Evolutionary conservation across 2,329 filamentous ascomycete species (phyloP).

Genomic region (Fusarium annulatum): DNA sequence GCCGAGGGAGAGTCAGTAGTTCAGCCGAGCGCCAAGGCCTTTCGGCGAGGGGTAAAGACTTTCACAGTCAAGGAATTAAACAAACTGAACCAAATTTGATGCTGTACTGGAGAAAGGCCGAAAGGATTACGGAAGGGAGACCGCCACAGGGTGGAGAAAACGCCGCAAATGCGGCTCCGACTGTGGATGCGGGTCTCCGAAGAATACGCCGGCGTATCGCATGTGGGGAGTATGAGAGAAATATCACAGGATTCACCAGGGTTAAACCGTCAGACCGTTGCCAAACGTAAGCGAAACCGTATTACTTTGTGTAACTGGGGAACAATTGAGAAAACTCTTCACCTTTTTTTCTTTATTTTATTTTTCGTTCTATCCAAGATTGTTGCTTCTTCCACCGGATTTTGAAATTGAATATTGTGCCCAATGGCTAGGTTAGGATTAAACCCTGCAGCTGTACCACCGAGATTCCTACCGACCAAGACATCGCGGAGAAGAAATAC

Average conservation of each 20-base stretch:
- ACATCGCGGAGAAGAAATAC: slow-evolving; percentile 30
- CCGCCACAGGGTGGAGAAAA: slow-evolving; percentile 19
- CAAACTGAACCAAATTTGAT: background rate
- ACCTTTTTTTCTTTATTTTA: background rate
- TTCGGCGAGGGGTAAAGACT: slow-evolving; percentile 13
- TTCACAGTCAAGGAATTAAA: background rate
- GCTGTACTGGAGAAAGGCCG: slow-evolving; percentile 3
- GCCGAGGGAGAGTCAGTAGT: slow-evolving; percentile 8
- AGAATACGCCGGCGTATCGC: slow-evolving; percentile 4
- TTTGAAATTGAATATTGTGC: slow-evolving; percentile 30
- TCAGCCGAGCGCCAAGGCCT: slow-evolving; percentile 12
- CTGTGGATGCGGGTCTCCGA: slow-evolving; percentile 11
- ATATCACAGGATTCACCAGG: slow-evolving; percentile 10
- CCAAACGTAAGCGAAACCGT: slow-evolving; percentile 7
- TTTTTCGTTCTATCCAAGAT: background rate
- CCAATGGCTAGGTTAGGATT: slow-evolving; percentile 11
- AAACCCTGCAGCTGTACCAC: slow-evolving; percentile 25
- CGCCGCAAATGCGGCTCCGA: slow-evolving; percentile 30
- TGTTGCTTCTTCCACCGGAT: slow-evolving; percentile 28
- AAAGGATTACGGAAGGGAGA: slow-evolving; percentile 15
- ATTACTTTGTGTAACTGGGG: background rate
- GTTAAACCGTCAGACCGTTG: background rate
- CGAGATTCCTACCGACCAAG: slow-evolving; percentile 25
- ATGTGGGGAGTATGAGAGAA: slow-evolving; percentile 11
- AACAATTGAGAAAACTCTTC: slow-evolving; percentile 1